Base-by-base conservation (phyloP, 208 protist species). In the Trypanosoma grayi region DNA sequence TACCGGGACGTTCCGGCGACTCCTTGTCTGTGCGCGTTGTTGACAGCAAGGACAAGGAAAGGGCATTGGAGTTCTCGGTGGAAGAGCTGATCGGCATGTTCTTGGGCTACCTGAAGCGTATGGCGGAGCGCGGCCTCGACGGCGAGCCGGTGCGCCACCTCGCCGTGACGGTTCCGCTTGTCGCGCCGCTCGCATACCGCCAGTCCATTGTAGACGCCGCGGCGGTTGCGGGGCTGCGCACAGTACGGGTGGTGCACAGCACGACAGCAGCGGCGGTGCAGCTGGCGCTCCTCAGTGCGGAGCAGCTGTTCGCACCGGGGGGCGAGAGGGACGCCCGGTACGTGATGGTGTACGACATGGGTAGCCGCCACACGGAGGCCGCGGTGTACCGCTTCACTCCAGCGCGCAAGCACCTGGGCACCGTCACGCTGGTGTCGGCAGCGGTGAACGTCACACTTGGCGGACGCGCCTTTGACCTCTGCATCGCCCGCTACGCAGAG, bases 11-110 rank as follows among this genome's bases (percentile, higher is more conserved):
- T 40, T 69, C 27, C 40, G 51, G 68, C 30, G 59, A 41, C 13
- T 30, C 53, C 2, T 28, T 61, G 27, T 28, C 33, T n/a, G 59
- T 79, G 46, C 39, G 31, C 6, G 54, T 79, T 46, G 34, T 20
- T 5, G 56, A 61, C 20, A 62, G 52, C 44, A 66, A 44, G 13
- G 52, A 67, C 25, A 28, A 40, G 43, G 31, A 60, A 0, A 43
- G 31, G 30, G 22, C 36, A 7, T 37, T 62, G 11, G 54, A 79
- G 31, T 94, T 83, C 64, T 62, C 81, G 10, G 59, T 80, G 4
- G 92, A 97, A 60, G 92, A 97, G 60, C 56, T 98, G 11, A 56
- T 83, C 2, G 87, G 70, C 11, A 96, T 97, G 91, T 60, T 97
- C 34, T 74, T 98, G 6, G 66, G 61, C 41, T 87, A 93, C 31